A percentile compares a stretch with the other conserved stretches of the same genome.
phyloP scores from a whole-genome alignment of 441 rosid species.

The Lepidium campestre region DNA sequence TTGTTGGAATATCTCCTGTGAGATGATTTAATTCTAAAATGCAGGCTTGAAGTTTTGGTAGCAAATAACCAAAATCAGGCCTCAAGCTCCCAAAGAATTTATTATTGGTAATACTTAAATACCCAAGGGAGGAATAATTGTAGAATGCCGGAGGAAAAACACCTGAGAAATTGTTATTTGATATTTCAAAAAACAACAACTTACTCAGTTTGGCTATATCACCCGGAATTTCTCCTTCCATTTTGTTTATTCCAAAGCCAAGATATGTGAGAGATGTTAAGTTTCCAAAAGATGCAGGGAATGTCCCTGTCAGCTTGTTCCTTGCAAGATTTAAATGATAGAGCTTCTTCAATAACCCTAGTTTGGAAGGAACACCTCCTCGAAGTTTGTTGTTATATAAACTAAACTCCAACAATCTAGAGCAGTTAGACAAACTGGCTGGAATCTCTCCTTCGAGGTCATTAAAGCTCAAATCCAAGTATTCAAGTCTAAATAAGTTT shows the following conservation, averaged over 20 bases:
- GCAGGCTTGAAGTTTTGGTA: neutral
- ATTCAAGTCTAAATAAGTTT: neutral
- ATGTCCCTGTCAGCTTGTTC: neutral
- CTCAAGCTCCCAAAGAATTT: neutral
- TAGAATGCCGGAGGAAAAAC: neutral
- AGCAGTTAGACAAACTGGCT: neutral
- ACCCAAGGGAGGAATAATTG: neutral
- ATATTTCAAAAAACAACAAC: neutral
- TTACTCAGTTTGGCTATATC: neutral
- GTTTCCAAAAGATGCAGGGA: neutral
- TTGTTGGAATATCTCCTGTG: neutral
- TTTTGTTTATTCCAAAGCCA: neutral
- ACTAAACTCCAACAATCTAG: neutral
- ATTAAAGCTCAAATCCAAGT: neutral
- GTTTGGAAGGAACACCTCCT: neutral
- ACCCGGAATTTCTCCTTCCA: neutral
- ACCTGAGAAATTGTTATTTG: neutral
- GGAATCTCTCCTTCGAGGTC: neutral
- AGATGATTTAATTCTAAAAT: neutral
- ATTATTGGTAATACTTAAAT: neutral
- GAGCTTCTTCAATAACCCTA: neutral
- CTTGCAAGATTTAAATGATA: neutral
- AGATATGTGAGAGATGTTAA: neutral
- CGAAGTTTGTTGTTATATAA: neutral
- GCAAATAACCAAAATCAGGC: neutral